A percentile compares a stretch with the other conserved stretches of the same genome.
These are phyloP conservation scores for Phialocephala sp. DNA, from an alignment of 2,329 filamentous ascomycete genomes.

Conservation along the genomic window DNA sequence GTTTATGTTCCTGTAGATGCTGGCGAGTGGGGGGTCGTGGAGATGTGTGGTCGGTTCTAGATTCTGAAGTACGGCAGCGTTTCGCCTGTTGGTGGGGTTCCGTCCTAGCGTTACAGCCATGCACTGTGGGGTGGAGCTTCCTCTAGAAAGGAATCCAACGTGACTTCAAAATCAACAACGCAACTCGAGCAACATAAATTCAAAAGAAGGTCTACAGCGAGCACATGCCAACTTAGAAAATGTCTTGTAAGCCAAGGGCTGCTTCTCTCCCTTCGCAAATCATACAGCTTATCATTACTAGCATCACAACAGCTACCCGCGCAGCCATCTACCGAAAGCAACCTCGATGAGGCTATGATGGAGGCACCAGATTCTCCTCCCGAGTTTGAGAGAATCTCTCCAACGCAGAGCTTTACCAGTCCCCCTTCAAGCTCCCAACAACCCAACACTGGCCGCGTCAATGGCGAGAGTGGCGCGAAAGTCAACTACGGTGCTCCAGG, in stretches of 20 bases:
- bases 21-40: not conserved
- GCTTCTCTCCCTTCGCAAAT: not conserved
- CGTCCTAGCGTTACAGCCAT: not conserved
- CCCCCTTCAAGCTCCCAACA: slow-evolving; percentile 11
- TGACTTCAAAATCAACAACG: not conserved
- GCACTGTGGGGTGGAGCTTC: not conserved
- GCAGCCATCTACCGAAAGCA: not conserved
- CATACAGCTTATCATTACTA: slow-evolving; percentile 3
- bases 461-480: slow-evolving; percentile 26
- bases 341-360: slow-evolving; percentile 31
- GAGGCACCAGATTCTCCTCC: slow-evolving; percentile 40
- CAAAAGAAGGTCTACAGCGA: not conserved
- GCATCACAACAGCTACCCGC: slow-evolving; percentile 19
- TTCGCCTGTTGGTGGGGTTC: slow-evolving; percentile 2
- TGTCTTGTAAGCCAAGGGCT: slow-evolving; percentile 33
- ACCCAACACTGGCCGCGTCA: slow-evolving; percentile 18
- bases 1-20: not conserved
- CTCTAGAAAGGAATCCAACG: not conserved
- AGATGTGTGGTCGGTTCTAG: not conserved
- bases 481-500: slow-evolving; percentile 49
- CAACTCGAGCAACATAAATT: slow-evolving; percentile 16
- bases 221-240: slow-evolving; percentile 18
- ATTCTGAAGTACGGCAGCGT: not conserved
- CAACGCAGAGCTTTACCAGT: slow-evolving; percentile 12
- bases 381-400: slow-evolving; percentile 16